Percentiles rank a stretch among this genome's conserved stretches.
Evolutionary conservation across 1,284 basidiomycete genomes (phyloP).

Genomic region (Heterobasidion irregulare): DNA sequence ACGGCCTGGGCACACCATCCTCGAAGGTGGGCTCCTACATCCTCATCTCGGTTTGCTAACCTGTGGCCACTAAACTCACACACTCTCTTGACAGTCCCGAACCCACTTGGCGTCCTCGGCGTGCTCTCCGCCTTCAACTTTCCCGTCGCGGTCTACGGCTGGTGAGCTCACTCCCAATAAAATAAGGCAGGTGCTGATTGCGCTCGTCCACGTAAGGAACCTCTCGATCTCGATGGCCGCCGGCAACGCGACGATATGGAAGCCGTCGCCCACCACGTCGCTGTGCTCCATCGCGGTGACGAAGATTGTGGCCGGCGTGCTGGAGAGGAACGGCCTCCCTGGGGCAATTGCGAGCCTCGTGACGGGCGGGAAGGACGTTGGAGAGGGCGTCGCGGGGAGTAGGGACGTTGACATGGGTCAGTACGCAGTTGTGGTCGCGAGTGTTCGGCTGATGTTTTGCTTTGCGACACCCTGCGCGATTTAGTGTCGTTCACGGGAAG

Average conservation of each 20-base stretch:
- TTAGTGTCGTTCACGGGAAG: constrained; percentile 91
- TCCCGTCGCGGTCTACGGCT: constrained; percentile 86
- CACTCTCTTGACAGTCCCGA: constrained; percentile 55
- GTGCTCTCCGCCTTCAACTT: constrained; percentile 94
- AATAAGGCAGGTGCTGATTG: not conserved
- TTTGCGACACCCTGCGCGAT: not conserved
- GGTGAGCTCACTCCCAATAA: constrained; percentile 32
- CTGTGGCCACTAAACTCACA: constrained; percentile 3
- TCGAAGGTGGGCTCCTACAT: constrained; percentile 52
- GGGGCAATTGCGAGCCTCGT: constrained; percentile 80
- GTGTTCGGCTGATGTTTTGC: not conserved
- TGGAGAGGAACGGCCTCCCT: constrained; percentile 77
- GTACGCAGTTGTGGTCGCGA: not conserved
- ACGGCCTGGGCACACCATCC: constrained; percentile 82
- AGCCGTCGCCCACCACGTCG: constrained; percentile 86
- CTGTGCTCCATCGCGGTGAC: constrained; percentile 85
- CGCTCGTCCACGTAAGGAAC: constrained; percentile 51
- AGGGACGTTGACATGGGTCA: constrained; percentile 68
- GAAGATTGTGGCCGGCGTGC: constrained; percentile 72
- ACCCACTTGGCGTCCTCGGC: constrained; percentile 89
- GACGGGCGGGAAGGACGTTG: constrained; percentile 76
- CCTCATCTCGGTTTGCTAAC: not conserved
- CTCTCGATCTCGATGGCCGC: constrained; percentile 83
- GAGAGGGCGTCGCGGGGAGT: constrained; percentile 72
- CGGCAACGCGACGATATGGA: constrained; percentile 93